phyloP scores from a whole-genome alignment of 2,329 filamentous ascomycete genomes.

The Coniella vitis region DNA sequence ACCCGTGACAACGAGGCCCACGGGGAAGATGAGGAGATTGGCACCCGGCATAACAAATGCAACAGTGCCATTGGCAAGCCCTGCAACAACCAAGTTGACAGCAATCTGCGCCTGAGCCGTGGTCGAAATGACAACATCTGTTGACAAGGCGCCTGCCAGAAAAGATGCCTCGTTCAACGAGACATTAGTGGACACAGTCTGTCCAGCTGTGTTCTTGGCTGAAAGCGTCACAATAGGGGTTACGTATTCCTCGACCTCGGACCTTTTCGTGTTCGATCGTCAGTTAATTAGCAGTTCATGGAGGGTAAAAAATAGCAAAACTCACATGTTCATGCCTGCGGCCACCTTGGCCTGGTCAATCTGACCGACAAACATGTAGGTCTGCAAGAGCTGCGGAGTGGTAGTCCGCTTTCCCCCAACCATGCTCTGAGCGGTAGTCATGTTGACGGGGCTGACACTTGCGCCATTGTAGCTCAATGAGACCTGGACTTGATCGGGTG shows the following conservation, averaged over 20 bases:
- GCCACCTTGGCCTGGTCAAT: conserved; percentile 53
- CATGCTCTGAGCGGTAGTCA: conserved; percentile 19
- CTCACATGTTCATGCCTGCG: conserved; percentile 55
- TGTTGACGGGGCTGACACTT: conserved; percentile 38
- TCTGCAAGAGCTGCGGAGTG: conserved; percentile 44
- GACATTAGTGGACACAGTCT: conserved; percentile 54
- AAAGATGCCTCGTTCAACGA: conserved; percentile 66
- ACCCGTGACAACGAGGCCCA: conserved; percentile 60
- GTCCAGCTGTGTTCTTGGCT: conserved; percentile 45
- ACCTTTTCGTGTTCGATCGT: conserved; percentile 30
- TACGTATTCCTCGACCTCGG: conserved; percentile 54
- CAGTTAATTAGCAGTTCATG: conserved; percentile 8
- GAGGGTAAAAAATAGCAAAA: neutral
- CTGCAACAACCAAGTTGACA: conserved; percentile 39
- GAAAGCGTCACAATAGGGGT: conserved; percentile 63
- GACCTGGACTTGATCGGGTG: conserved; percentile 47
- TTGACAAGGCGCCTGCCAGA: conserved; percentile 62
- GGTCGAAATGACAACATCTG: conserved; percentile 46
- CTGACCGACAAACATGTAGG: conserved; percentile 62
- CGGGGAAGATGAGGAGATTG: conserved; percentile 61
- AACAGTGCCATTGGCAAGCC: conserved; percentile 43
- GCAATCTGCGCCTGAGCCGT: conserved; percentile 41
- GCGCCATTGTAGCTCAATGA: conserved; percentile 49
- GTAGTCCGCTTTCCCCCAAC: conserved; percentile 18
- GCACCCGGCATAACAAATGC: conserved; percentile 66